Evolutionary conservation across 2,329 filamentous ascomycete genomes (phyloP).

Genomic region (Ascochyta viciae-villosae): DNA sequence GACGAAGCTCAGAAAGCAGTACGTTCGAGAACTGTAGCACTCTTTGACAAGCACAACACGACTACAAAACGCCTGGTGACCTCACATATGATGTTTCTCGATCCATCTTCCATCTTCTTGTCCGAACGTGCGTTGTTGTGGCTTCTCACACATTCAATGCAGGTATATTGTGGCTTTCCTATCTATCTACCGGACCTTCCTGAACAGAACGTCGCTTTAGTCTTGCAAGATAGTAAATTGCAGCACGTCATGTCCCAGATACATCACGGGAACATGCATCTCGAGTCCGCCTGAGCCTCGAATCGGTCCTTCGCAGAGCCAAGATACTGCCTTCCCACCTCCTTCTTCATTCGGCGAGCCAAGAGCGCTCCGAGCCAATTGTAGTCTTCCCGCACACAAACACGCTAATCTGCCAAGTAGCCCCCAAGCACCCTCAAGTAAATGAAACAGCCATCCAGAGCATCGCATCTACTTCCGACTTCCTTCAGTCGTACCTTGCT

Average conservation of each 20-base stretch:
- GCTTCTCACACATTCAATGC: background rate
- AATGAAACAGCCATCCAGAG: constrained; percentile 39
- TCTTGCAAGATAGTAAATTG: constrained; percentile 8
- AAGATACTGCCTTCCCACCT: constrained; percentile 24
- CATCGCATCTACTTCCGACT: constrained; percentile 13
- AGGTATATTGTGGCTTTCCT: constrained; percentile 14
- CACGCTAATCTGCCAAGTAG: constrained; percentile 15
- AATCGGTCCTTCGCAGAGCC: constrained; percentile 23
- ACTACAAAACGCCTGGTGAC: background rate
- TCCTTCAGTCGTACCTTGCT: constrained; percentile 29
- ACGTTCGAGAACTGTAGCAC: constrained; percentile 11
- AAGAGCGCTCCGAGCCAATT: constrained; percentile 27
- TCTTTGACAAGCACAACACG: background rate
- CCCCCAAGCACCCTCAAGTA: constrained; percentile 33
- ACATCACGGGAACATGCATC: constrained; percentile 22
- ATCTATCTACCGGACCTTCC: constrained; percentile 27
- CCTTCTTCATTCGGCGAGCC: constrained; percentile 23
- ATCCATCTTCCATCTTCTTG: background rate
- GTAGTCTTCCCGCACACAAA: constrained; percentile 7
- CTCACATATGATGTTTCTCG: background rate
- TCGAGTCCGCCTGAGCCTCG: constrained; percentile 13
- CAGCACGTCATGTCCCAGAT: constrained; percentile 20
- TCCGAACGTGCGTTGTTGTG: background rate
- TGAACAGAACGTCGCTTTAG: constrained; percentile 24
- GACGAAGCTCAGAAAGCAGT: constrained; percentile 11